These are phyloP conservation scores for Nigrospora oryzae DNA, from an alignment of 2,329 filamentous ascomycete species.

Conservation along the genomic window DNA sequence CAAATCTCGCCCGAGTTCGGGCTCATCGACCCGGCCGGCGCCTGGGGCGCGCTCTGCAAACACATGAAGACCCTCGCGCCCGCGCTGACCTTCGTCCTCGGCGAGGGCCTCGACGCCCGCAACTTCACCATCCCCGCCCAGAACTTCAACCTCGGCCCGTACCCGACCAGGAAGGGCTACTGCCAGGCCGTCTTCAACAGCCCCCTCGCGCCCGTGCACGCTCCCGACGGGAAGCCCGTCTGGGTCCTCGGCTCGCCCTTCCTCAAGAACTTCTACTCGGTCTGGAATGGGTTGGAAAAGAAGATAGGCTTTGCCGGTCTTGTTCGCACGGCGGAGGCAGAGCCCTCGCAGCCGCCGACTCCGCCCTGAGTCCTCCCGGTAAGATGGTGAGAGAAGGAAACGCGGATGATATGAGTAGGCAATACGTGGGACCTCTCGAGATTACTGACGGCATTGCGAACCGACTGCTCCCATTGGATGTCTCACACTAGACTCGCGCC, in stretches of 20 bases:
- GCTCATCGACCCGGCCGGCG: slow-evolving; percentile 18
- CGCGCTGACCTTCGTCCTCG: slow-evolving; percentile 21
- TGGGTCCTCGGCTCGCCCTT: slow-evolving; percentile 24
- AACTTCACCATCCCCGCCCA: slow-evolving; percentile 16
- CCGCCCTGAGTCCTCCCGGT: too few species aligned
- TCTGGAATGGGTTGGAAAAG: slow-evolving; percentile 20
- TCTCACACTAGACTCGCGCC: too few species aligned
- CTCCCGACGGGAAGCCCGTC: slow-evolving; percentile 6
- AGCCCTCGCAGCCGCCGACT: too few species aligned
- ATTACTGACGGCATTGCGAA: too few species aligned
- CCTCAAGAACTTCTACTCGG: slow-evolving; percentile 25
- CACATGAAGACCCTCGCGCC: slow-evolving; percentile 15
- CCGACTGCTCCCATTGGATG: too few species aligned
- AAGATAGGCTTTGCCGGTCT: slow-evolving; percentile 14
- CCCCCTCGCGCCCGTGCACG: slow-evolving; percentile 10
- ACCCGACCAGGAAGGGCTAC: slow-evolving; percentile 13
- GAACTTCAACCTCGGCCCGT: slow-evolving; percentile 24
- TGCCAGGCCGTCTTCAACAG: slow-evolving; percentile 23
- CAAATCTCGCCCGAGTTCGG: slow-evolving; percentile 19
- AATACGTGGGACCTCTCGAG: too few species aligned
- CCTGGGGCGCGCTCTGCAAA: slow-evolving; percentile 24
- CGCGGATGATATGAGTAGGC: too few species aligned
- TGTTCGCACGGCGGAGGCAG: neutral
- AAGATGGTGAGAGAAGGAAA: too few species aligned
- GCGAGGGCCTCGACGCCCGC: slow-evolving; percentile 5